Percentiles rank a stretch among this genome's conserved stretches.
Evolutionary conservation across 257 asterid species (phyloP).

Genomic region (Craterostigma plantagineum): DNA sequence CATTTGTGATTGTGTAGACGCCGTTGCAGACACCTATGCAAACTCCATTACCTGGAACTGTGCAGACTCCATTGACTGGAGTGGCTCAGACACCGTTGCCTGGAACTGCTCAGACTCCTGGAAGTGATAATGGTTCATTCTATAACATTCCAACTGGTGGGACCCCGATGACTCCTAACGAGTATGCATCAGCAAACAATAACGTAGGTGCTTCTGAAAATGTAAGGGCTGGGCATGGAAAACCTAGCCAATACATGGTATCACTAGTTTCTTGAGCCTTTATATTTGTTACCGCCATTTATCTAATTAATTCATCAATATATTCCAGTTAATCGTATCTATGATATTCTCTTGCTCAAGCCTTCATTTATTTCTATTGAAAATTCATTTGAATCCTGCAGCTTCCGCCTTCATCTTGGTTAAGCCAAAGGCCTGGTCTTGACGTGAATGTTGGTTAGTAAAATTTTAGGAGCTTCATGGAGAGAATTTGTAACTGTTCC

Average conservation of each 20-base stretch:
- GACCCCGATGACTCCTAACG: conserved; percentile 75
- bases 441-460: conserved; percentile 91
- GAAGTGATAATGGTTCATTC: too few relatives aligned
- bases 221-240: conserved; percentile 36
- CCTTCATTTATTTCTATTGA: conserved; percentile 3
- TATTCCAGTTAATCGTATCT: too few relatives aligned
- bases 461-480: not conserved
- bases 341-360: too few relatives aligned
- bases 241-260: conserved; percentile 83
- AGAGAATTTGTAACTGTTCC: too few relatives aligned
- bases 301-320: not conserved
- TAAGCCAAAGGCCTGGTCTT: conserved; percentile 76
- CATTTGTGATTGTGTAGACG: conserved; percentile 50
- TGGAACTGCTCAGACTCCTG: too few relatives aligned
- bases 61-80: conserved; percentile 60
- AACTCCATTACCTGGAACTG: conserved; percentile 74
- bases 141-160: conserved; percentile 32
- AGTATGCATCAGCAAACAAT: conserved; percentile 35
- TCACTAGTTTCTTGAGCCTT: not conserved
- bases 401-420: conserved; percentile 82
- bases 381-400: conserved; percentile 20
- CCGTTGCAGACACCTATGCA: conserved; percentile 66
- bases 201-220: conserved; percentile 30
- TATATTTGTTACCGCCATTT: not conserved
- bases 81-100: conserved; percentile 38